Conservation (phyloP, 2,329 filamentous ascomycete genomes). For the Hymenoscyphus scutula region DNA sequence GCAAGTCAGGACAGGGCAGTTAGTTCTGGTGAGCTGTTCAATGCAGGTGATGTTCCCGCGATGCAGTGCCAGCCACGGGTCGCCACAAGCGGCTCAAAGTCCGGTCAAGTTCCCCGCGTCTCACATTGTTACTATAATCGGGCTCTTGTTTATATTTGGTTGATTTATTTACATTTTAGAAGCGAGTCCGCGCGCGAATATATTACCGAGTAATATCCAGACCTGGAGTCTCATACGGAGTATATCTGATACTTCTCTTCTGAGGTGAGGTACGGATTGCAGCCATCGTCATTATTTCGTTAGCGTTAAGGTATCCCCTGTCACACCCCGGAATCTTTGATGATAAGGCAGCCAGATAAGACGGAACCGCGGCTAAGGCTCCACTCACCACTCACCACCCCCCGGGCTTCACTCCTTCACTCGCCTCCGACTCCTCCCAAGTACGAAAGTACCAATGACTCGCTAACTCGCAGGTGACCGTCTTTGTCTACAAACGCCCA, state of each 20-base stretch:
- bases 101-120: neutral
- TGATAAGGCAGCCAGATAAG: slow-evolving; percentile 17
- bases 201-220: neutral
- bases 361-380: slow-evolving; percentile 12
- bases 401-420: too few relatives aligned
- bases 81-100: slow-evolving; percentile 1
- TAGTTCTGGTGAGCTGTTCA: slow-evolving; percentile 3
- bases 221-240: too few relatives aligned
- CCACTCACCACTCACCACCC: slow-evolving; percentile 2
- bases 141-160: neutral
- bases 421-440: neutral
- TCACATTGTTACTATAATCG: neutral
- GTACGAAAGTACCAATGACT: neutral
- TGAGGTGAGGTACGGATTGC: neutral
- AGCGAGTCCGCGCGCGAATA: neutral
- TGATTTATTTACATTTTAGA: neutral
- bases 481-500: slow-evolving; percentile 7
- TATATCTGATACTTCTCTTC: neutral
- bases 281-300: neutral
- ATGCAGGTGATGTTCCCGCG: slow-evolving; percentile 1
- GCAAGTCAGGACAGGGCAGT: neutral
- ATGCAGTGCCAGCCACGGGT: slow-evolving; percentile 6
- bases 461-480: slow-evolving; percentile 20
- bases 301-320: neutral
- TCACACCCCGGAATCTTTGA: slow-evolving; percentile 2